phyloP scores from a whole-genome alignment of 306 rosid species.

The Sechiopsis laciniata region DNA sequence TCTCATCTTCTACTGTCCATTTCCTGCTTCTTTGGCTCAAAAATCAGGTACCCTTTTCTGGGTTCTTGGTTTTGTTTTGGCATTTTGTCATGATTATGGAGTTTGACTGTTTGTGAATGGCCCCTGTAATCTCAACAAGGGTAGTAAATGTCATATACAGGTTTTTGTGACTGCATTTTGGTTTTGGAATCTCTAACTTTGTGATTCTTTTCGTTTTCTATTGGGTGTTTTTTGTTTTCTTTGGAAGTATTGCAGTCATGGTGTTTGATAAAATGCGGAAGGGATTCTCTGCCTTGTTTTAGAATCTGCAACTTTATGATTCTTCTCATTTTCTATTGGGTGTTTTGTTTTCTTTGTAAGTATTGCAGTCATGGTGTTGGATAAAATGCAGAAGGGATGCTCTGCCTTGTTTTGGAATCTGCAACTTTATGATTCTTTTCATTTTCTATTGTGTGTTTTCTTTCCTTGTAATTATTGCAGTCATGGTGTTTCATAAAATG shows the following conservation, averaged over 20 bases:
- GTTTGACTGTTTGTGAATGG: not conserved
- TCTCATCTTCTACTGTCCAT: too few species aligned
- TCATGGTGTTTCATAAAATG: too few species aligned
- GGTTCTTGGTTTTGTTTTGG: not conserved
- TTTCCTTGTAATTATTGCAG: not conserved
- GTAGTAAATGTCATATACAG: too few species aligned
- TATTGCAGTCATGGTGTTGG: too few species aligned
- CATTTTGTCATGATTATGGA: not conserved
- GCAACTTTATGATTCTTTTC: not conserved
- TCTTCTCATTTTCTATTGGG: not conserved
- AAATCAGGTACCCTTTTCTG: not conserved
- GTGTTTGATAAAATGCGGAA: too few species aligned
- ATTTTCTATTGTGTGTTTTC: not conserved
- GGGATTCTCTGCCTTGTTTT: too few species aligned
- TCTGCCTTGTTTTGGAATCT: not conserved
- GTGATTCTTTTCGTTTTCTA: not conserved
- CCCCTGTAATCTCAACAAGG: not conserved
- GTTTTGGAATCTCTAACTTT: not conserved
- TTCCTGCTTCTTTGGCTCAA: not conserved
- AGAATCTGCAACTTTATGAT: not conserved
- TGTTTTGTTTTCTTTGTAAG: too few species aligned
- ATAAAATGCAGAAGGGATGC: too few species aligned
- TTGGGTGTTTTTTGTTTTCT: not conserved
- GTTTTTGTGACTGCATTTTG: not conserved
- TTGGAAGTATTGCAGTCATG: too few species aligned